Conservation (phyloP, 2,329 filamentous ascomycete species). For the Trichophyton rubrum region DNA sequence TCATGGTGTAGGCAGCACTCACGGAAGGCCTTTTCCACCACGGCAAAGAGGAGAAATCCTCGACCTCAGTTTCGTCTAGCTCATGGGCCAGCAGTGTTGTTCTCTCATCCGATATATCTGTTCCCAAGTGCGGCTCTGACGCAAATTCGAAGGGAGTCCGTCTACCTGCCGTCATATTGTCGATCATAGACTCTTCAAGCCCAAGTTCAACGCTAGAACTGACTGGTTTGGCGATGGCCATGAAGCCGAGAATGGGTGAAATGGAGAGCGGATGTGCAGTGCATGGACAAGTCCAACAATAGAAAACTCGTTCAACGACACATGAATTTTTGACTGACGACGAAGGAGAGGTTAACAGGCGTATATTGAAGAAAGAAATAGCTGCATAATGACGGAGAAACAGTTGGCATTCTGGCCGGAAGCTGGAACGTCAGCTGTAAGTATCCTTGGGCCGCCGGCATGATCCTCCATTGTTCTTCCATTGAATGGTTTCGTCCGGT, state of each 20-base stretch:
- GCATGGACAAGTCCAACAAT: neutral
- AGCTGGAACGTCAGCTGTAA: neutral
- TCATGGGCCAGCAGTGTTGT: slow-evolving; percentile 5
- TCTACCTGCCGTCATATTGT: neutral
- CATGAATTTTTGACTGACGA: neutral
- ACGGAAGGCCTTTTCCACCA: slow-evolving; percentile 41
- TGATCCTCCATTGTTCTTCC: neutral
- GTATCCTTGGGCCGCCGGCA: neutral
- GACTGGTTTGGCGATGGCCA: neutral
- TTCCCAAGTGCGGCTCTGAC: neutral
- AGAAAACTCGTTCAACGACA: neutral
- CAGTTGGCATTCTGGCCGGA: neutral
- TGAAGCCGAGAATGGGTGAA: neutral
- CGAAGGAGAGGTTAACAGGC: neutral
- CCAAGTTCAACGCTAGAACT: neutral
- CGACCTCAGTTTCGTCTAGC: neutral
- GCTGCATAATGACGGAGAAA: neutral
- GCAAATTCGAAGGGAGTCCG: neutral
- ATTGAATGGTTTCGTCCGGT: neutral
- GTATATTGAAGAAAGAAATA: neutral
- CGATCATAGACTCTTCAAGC: neutral
- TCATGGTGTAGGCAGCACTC: slow-evolving; percentile 16
- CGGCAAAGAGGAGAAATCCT: slow-evolving; percentile 7
- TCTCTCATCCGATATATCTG: slow-evolving; percentile 5
- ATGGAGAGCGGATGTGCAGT: neutral